These are phyloP conservation scores for Zea luxurians DNA, from an alignment of 176 grass and related monocot genomes.

Conservation along the genomic window DNA sequence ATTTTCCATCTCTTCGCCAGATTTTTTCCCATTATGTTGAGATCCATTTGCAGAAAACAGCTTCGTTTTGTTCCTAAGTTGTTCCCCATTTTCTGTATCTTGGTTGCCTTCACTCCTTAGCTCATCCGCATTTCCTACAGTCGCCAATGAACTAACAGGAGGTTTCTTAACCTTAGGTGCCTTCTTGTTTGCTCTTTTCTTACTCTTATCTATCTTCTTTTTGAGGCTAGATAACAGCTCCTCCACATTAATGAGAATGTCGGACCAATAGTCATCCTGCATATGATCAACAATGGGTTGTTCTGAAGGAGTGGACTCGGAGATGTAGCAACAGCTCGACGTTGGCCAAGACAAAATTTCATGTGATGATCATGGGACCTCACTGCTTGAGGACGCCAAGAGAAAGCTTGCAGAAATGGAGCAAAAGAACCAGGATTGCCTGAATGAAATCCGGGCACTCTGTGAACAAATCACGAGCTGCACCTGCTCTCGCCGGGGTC, in stretches of 20 bases:
- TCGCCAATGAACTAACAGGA: not conserved
- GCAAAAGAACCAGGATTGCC: slow-evolving; percentile 63
- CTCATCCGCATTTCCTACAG: slow-evolving; percentile 12
- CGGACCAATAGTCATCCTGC: slow-evolving; percentile 67
- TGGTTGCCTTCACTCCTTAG: slow-evolving; percentile 31
- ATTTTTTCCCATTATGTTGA: slow-evolving; percentile 23
- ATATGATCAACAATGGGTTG: slow-evolving; percentile 44
- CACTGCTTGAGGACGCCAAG: too few species aligned
- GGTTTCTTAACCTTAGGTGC: slow-evolving; percentile 7
- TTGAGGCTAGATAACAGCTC: slow-evolving; percentile 42
- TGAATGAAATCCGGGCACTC: slow-evolving; percentile 61
- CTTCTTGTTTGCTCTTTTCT: slow-evolving; percentile 45
- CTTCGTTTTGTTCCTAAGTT: slow-evolving; percentile 8
- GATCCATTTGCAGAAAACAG: slow-evolving; percentile 20
- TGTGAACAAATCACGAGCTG: slow-evolving; percentile 44
- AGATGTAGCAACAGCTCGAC: too few species aligned
- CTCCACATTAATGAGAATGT: slow-evolving; percentile 61
- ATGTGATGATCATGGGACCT: too few species aligned
- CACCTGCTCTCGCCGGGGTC: slow-evolving; percentile 7
- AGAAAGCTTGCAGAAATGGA: slow-evolving; percentile 45
- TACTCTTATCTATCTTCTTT: slow-evolving; percentile 52
- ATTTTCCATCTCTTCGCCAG: slow-evolving; percentile 43
- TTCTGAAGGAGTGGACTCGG: slow-evolving; percentile 28
- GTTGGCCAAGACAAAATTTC: too few species aligned
- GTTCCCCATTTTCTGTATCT: slow-evolving; percentile 8